Conservation (phyloP, 257 asterid species). For the Henckelia pumila region DNA sequence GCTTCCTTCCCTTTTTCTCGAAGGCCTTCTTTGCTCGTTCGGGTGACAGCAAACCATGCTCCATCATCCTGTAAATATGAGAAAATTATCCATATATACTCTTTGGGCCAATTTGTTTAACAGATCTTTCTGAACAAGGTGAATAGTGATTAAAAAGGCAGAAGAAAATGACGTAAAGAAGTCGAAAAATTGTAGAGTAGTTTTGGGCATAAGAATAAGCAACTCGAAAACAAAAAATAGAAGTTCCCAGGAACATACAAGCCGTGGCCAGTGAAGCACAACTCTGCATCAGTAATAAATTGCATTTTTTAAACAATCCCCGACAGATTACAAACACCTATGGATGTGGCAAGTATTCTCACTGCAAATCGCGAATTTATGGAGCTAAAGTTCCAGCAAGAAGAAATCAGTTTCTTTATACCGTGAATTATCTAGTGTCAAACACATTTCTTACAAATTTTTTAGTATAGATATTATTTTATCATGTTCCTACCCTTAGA, state of each 20-base stretch:
- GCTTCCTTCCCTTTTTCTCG: constrained; percentile 86
- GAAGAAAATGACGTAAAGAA: background rate
- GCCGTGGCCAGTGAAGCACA: background rate
- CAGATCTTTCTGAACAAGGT: background rate
- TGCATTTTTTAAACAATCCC: background rate
- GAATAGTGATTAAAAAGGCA: background rate
- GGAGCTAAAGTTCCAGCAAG: background rate
- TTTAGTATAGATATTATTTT: background rate
- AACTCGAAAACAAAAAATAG: background rate
- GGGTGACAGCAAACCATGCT: constrained; percentile 78
- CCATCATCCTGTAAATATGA: constrained; percentile 67
- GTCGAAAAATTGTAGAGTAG: background rate
- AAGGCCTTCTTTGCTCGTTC: constrained; percentile 73
- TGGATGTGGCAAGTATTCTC: background rate
- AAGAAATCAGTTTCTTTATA: background rate
- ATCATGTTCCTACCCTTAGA: background rate
- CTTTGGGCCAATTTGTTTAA: background rate
- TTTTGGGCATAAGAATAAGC: background rate
- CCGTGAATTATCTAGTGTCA: background rate
- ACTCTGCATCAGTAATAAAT: background rate
- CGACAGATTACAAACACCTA: background rate
- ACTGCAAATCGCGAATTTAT: background rate
- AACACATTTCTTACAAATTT: background rate
- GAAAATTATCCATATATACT: background rate
- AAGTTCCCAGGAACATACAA: background rate